Evolutionary conservation across 192 early-diverging fungal genomes (phyloP), one percentile per base, ranked within the genome.

Genomic region (Haplosporangium gracile): DNA sequence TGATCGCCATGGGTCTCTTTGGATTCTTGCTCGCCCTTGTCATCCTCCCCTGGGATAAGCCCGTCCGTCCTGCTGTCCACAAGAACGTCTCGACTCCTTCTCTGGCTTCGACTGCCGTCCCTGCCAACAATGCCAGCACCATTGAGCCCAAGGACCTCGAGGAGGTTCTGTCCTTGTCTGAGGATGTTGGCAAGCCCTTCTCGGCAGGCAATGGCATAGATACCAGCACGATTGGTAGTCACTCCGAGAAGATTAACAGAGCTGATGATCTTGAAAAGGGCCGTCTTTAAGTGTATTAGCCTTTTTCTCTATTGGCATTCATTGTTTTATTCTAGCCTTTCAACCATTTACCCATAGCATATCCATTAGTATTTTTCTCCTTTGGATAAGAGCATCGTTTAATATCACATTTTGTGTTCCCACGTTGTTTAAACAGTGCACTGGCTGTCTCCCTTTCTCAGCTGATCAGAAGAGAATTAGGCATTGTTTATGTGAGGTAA

Each of bases 1-100:
- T 86, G 40, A 24, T 81, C 13, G 84, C 84, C n/a, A 42, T 86
- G 55, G 79, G 75, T 22, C 4, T 78, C 42, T 78, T 86, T 47
- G 79, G 74, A 4, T 76, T 85, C 40, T 2, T 79, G 0, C 11
- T 85, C 49, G 45, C 78, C 0, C 11, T 81, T 40, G 18, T 77
- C 11, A 20, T 73, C 15, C 38, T 80, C 29, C 78, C 78, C 20
- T 80, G 78, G 78, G 78, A 78, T 47, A 78, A 51, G 68, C 76
- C 68, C 26, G 29, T 65, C 60, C 32, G 49, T 15, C 38, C 29
- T 26, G 22, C 53, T n/a, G 20, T 26, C 43, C 47, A 75, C 53
- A 75, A 39, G 74, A 75, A 55, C 53, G 20, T 32, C 20, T 75
- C 51, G 15, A 57, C 77, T 36, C 39, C 81, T 10, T 79, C 84